phyloP scores from a whole-genome alignment of 495 filamentous ascomycete genomes.

The Cercophora newfieldiana region DNA sequence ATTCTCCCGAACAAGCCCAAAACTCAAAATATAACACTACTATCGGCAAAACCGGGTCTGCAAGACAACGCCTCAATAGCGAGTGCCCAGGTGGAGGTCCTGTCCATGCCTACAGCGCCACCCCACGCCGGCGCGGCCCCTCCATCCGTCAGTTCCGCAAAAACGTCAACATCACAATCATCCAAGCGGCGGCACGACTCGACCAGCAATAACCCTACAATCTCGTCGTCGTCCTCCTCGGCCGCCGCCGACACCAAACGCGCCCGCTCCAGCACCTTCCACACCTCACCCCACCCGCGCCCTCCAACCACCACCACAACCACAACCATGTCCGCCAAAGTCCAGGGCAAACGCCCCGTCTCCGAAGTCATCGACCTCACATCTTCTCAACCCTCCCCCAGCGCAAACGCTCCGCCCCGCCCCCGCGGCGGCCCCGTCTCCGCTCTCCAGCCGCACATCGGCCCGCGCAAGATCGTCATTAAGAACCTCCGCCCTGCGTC shows the following conservation, averaged over 20 bases:
- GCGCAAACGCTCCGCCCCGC: background rate
- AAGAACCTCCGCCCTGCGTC: conserved; percentile 76
- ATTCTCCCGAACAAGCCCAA: background rate
- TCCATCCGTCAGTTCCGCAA: background rate
- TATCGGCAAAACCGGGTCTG: background rate
- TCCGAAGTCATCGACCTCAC: conserved; percentile 44
- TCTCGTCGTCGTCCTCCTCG: background rate
- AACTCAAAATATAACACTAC: conserved; percentile 5
- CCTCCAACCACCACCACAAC: conserved; percentile 4
- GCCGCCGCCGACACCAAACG: conserved; percentile 30
- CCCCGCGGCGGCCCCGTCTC: conserved; percentile 17
- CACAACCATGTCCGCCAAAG: conserved; percentile 35
- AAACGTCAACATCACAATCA: background rate
- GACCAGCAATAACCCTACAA: background rate
- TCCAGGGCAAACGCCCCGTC: conserved; percentile 41
- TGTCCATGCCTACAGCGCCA: conserved; percentile 20
- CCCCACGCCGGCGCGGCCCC: background rate
- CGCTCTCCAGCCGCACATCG: conserved; percentile 56
- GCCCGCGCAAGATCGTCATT: conserved; percentile 79
- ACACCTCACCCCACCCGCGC: conserved; percentile 16
- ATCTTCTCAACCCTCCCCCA: background rate
- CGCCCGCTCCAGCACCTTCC: conserved; percentile 29
- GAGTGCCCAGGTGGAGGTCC: background rate
- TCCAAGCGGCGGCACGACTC: background rate
- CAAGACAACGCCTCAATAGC: background rate